Base-by-base conservation (phyloP, 2,329 filamentous ascomycete genomes). In the Coniella vitis region DNA sequence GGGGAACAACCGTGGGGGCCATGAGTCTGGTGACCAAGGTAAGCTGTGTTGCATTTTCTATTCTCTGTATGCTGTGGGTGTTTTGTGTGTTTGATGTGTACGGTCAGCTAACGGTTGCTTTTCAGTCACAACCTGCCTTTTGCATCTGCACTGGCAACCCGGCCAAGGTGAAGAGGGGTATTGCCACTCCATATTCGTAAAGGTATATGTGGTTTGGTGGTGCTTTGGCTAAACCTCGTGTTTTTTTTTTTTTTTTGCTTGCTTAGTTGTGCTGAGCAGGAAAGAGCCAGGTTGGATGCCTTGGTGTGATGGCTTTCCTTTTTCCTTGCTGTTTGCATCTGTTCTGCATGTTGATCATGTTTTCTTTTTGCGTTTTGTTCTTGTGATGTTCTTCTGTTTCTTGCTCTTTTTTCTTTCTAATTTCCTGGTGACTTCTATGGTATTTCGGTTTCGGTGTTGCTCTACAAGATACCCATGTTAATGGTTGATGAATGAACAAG, bases 21-120 rank as follows among this genome's bases (percentile, higher is more conserved):
- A 89, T 87, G 13, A 87, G 86, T 57, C 83, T 95, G 34, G 90
- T 95, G 19, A 90, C 87, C 1, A 91, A 85, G 81, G 73, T 78
- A 63, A 57, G 70, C 60, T 16, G 7, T n/a, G 3, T 31, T 41
- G 3, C 16, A 13, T 12, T 40, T 22, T 7, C 22, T 25, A 10
- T 5, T 36, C 10, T 29, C 2, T 17, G 13, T 9, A 4, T n/a
- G 12, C 12, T 40, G 13, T 29, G 2, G 4, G 16, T 39, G 20
- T 13, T 4, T 21, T 12, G 9, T 16, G 10, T 29, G 2, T 13
- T 42, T 21, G 9, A 34, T 25, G 21, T n/a, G 12, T 16, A 29
- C 47, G 21, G 41, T 38, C 43, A 7, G 34, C 16, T 14, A 32
- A 17, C 17, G 32, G 7, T 31, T 29, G 25, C 5, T 29, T 29